Evolutionary conservation across 257 asterid genomes (phyloP).

Genomic region (Solanum sitiens): DNA sequence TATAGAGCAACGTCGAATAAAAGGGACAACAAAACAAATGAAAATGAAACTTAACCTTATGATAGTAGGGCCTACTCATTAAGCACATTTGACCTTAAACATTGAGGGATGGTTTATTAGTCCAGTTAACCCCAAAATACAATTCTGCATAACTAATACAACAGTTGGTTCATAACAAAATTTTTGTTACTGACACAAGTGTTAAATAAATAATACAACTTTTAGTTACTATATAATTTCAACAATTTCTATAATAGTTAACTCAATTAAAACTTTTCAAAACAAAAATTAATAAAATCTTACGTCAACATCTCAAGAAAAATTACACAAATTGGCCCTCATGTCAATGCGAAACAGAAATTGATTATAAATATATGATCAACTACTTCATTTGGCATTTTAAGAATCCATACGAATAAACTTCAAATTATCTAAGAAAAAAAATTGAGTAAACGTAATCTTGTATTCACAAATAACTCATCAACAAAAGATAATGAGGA

Average conservation of each 20-base stretch:
- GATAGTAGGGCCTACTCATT: background rate
- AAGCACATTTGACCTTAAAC: background rate
- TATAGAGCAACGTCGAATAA: background rate
- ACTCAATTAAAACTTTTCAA: background rate
- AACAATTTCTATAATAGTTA: background rate
- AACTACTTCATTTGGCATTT: background rate
- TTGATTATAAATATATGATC: background rate
- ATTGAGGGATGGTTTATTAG: background rate
- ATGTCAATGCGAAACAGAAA: background rate
- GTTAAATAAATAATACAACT: background rate
- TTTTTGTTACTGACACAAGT: background rate
- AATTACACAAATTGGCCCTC: background rate
- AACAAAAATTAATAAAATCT: background rate
- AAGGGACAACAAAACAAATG: background rate
- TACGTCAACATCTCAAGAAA: background rate
- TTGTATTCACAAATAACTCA: background rate
- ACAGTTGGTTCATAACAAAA: background rate
- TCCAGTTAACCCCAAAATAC: background rate
- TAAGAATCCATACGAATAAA: background rate
- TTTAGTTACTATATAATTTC: background rate
- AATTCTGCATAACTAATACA: background rate
- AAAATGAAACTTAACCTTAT: background rate
- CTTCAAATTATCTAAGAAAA: background rate
- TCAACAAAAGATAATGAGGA: background rate
- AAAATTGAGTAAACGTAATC: background rate